Evolutionary conservation across 2,329 filamentous ascomycete species (phyloP).

Genomic region (Sporothrix pallida): DNA sequence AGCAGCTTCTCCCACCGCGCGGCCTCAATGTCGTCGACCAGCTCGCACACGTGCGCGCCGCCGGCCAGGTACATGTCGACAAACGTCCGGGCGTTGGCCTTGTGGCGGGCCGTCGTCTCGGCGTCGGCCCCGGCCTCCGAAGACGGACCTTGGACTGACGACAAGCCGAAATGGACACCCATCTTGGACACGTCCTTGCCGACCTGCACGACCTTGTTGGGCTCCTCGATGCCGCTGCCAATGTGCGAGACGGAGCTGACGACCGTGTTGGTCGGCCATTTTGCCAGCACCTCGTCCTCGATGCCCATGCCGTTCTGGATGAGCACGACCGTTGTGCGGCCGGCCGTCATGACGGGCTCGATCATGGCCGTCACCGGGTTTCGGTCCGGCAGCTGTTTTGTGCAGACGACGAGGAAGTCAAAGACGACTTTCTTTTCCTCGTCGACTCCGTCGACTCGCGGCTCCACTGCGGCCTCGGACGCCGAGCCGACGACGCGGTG

Average conservation of each 20-base stretch:
- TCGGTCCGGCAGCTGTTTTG: constrained; percentile 35
- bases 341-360: constrained; percentile 32
- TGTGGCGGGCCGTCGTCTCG: not conserved
- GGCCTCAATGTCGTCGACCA: constrained; percentile 34
- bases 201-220: constrained; percentile 34
- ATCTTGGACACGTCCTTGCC: constrained; percentile 37
- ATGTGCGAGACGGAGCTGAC: constrained; percentile 38
- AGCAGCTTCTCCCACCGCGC: constrained; percentile 39
- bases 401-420: constrained; percentile 37
- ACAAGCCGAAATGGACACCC: constrained; percentile 29
- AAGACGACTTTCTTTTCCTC: no score
- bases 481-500: constrained; percentile 33
- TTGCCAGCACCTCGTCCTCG: constrained; percentile 33
- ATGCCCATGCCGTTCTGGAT: constrained; percentile 38
- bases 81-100: constrained; percentile 19
- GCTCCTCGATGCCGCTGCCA: constrained; percentile 33
- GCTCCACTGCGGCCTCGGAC: constrained; percentile 30
- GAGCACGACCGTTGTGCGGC: constrained; percentile 34
- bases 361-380: constrained; percentile 33
- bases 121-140: not conserved
- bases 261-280: constrained; percentile 36
- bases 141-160: not conserved
- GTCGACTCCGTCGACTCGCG: no score
- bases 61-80: constrained; percentile 33
- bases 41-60: constrained; percentile 31